Conservation (phyloP, 106 monocot species). For the Hemerocallis citrina region DNA sequence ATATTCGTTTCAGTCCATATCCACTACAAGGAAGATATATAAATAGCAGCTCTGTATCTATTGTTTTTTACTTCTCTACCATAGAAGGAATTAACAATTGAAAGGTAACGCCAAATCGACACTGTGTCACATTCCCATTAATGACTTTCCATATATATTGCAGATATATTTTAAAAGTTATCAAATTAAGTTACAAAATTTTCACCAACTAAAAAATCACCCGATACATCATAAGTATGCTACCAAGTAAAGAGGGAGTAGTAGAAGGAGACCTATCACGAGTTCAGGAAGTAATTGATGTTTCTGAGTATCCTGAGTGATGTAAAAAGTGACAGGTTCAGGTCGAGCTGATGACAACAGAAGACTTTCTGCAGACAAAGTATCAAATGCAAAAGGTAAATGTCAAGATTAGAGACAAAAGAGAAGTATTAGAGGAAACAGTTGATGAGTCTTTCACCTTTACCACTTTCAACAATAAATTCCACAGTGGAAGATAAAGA, state of each 20-base stretch:
- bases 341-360: conserved; percentile 7
- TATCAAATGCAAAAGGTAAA: background rate
- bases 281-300: conserved; percentile 46
- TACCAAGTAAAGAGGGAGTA: background rate
- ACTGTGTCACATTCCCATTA: no score
- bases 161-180: no score
- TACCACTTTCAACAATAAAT: conserved; percentile 26
- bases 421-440: background rate
- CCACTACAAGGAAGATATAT: no score
- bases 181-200: background rate
- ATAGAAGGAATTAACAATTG: no score
- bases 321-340: conserved; percentile 26
- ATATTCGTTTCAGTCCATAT: no score
- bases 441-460: conserved; percentile 9
- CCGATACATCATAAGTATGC: background rate
- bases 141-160: no score
- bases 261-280: conserved; percentile 17
- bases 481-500: conserved; percentile 22
- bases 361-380: conserved; percentile 9
- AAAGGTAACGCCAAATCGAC: no score
- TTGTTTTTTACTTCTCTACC: no score
- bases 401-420: background rate
- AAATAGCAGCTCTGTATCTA: no score
- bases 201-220: background rate
- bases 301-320: conserved; percentile 52